Conservation (phyloP, 1,139 yeast species). For the Pichia sp. region DNA sequence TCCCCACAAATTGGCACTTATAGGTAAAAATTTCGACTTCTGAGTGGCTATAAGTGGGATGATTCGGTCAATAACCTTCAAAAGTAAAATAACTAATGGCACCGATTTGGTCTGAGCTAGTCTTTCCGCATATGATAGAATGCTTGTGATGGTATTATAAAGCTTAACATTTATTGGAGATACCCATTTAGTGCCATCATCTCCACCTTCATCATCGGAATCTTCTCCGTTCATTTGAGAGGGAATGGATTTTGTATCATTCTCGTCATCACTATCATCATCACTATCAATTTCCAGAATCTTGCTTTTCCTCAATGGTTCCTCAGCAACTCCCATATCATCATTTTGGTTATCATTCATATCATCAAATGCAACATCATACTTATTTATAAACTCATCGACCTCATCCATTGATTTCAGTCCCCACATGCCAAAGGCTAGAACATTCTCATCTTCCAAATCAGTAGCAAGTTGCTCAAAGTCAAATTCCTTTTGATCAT, state of each 20-base stretch:
- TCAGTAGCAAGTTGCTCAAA: constrained; percentile 23
- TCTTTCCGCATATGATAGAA: constrained; percentile 66
- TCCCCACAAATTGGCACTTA: constrained; percentile 71
- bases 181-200: constrained; percentile 41
- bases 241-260: constrained; percentile 20
- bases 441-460: constrained; percentile 23
- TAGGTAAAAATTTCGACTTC: constrained; percentile 56
- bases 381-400: constrained; percentile 38
- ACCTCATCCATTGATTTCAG: constrained; percentile 39
- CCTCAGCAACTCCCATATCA: constrained; percentile 20
- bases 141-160: constrained; percentile 55
- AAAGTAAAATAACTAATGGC: constrained; percentile 50
- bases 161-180: constrained; percentile 59
- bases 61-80: constrained; percentile 46
- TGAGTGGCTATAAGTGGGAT: constrained; percentile 65
- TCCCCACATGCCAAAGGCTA: constrained; percentile 54
- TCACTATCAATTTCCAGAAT: constrained; percentile 34
- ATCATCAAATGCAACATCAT: constrained; percentile 31
- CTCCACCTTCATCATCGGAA: constrained; percentile 21
- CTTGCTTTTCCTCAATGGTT: constrained; percentile 21
- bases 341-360: constrained; percentile 27
- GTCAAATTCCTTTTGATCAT: constrained; percentile 34
- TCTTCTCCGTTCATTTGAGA: constrained; percentile 18
- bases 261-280: constrained; percentile 34
- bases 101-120: constrained; percentile 66